A percentile compares a stretch with the other conserved stretches of the same genome.
Evolutionary conservation across 768 basidiomycete genomes (phyloP).

Genomic region (Auriculariales sp.): DNA sequence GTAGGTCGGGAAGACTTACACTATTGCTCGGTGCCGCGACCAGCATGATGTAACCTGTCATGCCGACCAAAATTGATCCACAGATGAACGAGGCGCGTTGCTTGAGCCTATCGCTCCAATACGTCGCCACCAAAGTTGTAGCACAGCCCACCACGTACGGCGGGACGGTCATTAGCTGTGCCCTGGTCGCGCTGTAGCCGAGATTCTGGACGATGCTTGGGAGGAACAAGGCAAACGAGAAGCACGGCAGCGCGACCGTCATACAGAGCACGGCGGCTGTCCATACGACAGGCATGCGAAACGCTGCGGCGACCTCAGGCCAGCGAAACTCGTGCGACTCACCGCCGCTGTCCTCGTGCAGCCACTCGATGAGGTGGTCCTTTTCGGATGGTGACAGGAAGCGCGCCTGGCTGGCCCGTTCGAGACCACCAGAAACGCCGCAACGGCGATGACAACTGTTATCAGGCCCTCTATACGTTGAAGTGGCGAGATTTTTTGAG

Average conservation of each 20-base stretch:
- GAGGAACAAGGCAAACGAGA: conserved; percentile 11
- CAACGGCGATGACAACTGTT: conserved; percentile 41
- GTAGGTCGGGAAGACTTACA: no score
- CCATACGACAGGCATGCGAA: conserved; percentile 39
- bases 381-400: conserved; percentile 33
- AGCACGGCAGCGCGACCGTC: background rate
- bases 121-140: conserved; percentile 8
- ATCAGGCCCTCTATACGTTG: conserved; percentile 36
- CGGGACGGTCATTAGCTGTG: conserved; percentile 15
- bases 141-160: conserved; percentile 13
- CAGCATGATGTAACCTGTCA: conserved; percentile 1
- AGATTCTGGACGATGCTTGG: conserved; percentile 11
- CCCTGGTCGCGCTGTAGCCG: conserved; percentile 8
- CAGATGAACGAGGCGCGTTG: conserved; percentile 8
- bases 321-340: conserved; percentile 36
- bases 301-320: conserved; percentile 35
- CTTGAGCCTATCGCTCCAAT: conserved; percentile 8
- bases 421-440: conserved; percentile 36
- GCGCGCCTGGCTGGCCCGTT: conserved; percentile 25
- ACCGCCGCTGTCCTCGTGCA: conserved; percentile 12
- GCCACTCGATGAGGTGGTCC: conserved; percentile 8
- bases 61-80: background rate
- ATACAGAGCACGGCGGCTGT: conserved; percentile 26
- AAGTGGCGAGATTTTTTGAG: no score
- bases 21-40: background rate